Base-by-base conservation (phyloP, 1,284 basidiomycete genomes). In the Anthracocystis walkeri region DNA sequence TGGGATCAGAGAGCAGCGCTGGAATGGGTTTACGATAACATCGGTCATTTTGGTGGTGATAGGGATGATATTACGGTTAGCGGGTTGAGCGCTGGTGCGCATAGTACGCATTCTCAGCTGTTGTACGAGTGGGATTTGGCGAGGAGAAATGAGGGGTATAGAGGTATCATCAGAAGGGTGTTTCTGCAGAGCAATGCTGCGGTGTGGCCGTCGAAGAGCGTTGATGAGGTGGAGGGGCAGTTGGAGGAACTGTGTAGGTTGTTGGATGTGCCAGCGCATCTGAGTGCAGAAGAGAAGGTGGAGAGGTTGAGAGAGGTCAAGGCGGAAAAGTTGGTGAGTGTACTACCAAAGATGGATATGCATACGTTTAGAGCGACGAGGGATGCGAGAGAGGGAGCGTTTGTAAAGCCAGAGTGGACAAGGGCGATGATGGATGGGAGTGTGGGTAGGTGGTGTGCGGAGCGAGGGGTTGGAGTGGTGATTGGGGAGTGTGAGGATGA, bases 81-180 rank as follows among this genome's bases (percentile, higher is more conserved):
- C 21, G 85, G 85, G 6, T 70, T 82, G 2, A 79, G 77, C 0
- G 85, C 85, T 1, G 85, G 85, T 5, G 82, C 85, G 6, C 75
- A 78, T 52, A 76, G 74, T 76, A 83, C 79, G 52, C 78, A 86
- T 42, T 76, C 81, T 20, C 84, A 85, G 65, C 75, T 85, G 7
- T 67, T 82, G 50, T 74, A 84, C 78, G 80, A 83, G 53, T 81
- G 82, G 44, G 71, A 62, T 11, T 55, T 58, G 1, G 63, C 54
- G 18, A 29, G 42, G 2, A 27, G 11, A 6, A 48, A 79, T 38
- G 16, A 57, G 0, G 5, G 31, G 2, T 79, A 74, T 62, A 48
- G 35, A 7, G 65, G 69, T 10, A 64, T 77, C 50, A 79, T 79
- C 31, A 25, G 60, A 0, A 49, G 77, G 2, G 51, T 69, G 20